A percentile compares a stretch with the other conserved stretches of the same genome.
Conservation (phyloP, 192 early-diverging fungal genomes). For the Globomyces pollinis-pini region DNA sequence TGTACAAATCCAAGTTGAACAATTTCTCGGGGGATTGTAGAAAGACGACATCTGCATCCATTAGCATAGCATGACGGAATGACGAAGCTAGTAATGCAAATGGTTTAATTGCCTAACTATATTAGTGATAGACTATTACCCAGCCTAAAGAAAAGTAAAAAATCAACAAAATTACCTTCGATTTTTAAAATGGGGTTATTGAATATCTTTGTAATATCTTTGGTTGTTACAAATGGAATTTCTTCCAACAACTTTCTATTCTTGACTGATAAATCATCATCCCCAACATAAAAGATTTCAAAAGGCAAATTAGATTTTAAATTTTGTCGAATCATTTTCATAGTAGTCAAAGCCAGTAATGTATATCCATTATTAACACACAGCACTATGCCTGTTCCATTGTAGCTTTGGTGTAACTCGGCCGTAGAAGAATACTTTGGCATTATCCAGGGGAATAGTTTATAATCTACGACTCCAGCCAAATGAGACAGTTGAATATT, state of each 20-base stretch:
- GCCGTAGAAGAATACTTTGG: neutral
- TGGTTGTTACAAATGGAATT: constrained; percentile 11
- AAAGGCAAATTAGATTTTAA: constrained; percentile 1
- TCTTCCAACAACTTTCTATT: constrained; percentile 16
- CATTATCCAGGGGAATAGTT: neutral
- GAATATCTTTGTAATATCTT: constrained; percentile 23
- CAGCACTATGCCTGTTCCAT: constrained; percentile 8
- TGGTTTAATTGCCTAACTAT: constrained; percentile 58
- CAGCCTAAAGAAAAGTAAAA: too few relatives aligned
- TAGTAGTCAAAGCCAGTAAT: neutral
- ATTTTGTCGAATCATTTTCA: neutral
- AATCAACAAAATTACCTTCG: too few relatives aligned
- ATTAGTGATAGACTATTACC: too few relatives aligned
- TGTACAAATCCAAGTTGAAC: constrained; percentile 49
- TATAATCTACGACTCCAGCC: constrained; percentile 14
- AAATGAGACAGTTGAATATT: constrained; percentile 20
- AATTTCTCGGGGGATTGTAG: constrained; percentile 42
- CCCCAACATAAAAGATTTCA: constrained; percentile 1
- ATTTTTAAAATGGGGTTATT: constrained; percentile 17
- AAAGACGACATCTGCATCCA: constrained; percentile 66
- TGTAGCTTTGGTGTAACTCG: neutral
- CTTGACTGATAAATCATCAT: neutral
- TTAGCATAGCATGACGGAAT: constrained; percentile 57
- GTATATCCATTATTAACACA: neutral
- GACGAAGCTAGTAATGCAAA: constrained; percentile 54